A percentile compares a stretch with the other conserved stretches of the same genome.
These are phyloP conservation scores for Trichocomaceae sp. DNA, from an alignment of 2,329 filamentous ascomycete genomes.

Conservation along the genomic window DNA sequence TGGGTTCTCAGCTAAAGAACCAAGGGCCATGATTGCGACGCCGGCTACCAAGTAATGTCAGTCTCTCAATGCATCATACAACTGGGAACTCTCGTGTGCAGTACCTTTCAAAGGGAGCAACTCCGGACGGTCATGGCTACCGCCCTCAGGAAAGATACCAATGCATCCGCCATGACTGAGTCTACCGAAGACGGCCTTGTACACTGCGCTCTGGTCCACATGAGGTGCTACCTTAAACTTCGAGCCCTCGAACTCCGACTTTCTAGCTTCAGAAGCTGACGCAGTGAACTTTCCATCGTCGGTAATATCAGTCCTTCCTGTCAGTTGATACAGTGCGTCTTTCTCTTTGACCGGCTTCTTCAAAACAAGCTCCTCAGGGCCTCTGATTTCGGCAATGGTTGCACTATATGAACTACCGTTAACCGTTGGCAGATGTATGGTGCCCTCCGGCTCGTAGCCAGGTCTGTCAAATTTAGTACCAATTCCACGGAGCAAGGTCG, in stretches of 20 bases:
- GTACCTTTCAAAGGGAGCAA: slow-evolving; percentile 75
- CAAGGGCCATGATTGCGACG: slow-evolving; percentile 95
- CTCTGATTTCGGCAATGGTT: slow-evolving; percentile 74
- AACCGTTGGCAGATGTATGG: slow-evolving; percentile 77
- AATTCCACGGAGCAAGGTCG: slow-evolving; percentile 69
- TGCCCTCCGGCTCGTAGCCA: slow-evolving; percentile 68
- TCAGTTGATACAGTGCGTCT: slow-evolving; percentile 71
- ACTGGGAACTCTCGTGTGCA: neutral
- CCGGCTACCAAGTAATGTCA: slow-evolving; percentile 52
- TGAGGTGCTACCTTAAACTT: slow-evolving; percentile 86
- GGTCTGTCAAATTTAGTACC: slow-evolving; percentile 73
- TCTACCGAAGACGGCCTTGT: slow-evolving; percentile 83
- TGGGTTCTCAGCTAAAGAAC: slow-evolving; percentile 76
- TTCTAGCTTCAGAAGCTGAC: slow-evolving; percentile 49
- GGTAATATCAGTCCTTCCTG: slow-evolving; percentile 67
- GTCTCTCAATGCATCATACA: neutral
- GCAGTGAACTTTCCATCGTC: slow-evolving; percentile 57
- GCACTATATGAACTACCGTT: slow-evolving; percentile 74
- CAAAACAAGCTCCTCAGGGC: slow-evolving; percentile 72
- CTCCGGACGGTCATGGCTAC: slow-evolving; percentile 89
- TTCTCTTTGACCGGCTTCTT: slow-evolving; percentile 81
- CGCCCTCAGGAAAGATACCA: slow-evolving; percentile 94
- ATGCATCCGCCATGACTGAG: slow-evolving; percentile 79
- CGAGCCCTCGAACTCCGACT: slow-evolving; percentile 63
- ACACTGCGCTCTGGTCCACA: slow-evolving; percentile 88